Base-by-base conservation (phyloP, 257 asterid species). In the Nicotiana benthamiana region DNA sequence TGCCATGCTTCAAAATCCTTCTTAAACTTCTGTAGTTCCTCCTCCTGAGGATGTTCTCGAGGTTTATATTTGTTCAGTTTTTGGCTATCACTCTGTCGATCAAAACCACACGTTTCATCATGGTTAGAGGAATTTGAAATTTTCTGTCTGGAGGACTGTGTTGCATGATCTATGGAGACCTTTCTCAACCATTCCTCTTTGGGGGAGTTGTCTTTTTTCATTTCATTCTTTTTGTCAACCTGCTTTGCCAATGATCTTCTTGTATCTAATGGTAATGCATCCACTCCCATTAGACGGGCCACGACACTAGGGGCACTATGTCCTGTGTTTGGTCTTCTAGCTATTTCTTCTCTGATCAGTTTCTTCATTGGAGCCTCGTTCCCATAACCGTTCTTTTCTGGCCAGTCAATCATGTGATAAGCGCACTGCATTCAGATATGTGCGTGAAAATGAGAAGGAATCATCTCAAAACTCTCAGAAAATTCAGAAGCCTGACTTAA, bases 221-320 rank as follows among this genome's bases (percentile, higher is more conserved):
- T 56, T 79, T 79, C 90, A 68, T 83, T 86, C 78, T 81, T 86
- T 24, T 67, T 82, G 82, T 86, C 88, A 61, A 78, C 70, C 77
- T 53, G 67, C 80, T 79, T 83, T 61, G 83, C 75, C 9, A 70
- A 78, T 34, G 92, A 46, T 63, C 86, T 90, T 60, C 86, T 88
- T 64, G 92, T 76, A 83, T 90, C 93, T 62, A 91, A 83, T 53
- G 98, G 97, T 80, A 91, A 80, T 76, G 62, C 83, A 83, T 96
- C 99, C 67, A 96, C 97, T 75, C 99, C 99, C 99, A 96, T 96
- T 34, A 96, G 91, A 82, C 99, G 99, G 78, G 98, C 99, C 84
- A 96, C 94, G 40, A 92, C 93, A 82, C 99, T 90, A 32, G 97
- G 97, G 77, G 89, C 83, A 79, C 84, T 95, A 34, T 86, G 89